Evolutionary conservation across 1,139 yeast species (phyloP), one percentile per base, ranked within the genome.

Genomic region (Nakaseomyces delphensis): DNA sequence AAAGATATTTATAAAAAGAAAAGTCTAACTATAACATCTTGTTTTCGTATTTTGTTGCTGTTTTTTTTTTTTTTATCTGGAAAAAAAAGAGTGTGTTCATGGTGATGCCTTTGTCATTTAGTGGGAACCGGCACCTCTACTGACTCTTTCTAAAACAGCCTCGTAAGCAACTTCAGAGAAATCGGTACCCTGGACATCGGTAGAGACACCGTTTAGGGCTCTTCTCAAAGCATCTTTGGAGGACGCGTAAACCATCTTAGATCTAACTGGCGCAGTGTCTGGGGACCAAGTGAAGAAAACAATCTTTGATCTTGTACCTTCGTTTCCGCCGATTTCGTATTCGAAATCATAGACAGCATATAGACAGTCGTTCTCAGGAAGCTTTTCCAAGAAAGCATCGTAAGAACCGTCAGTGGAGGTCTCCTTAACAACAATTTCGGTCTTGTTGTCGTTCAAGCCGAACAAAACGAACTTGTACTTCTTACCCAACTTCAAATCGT

Each of bases 171-270:
- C 96, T 73, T 91, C 99, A 50, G 94, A 81, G 68, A 81, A 89
- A 67, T 93, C 98, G 46, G 98, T 91, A 63, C 97, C 98, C 74
- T 93, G 98, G 60, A 91, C 74, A 62, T 91, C 98, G 55, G 95
- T 68, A 45, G 96, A 73, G 55, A 93, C 79, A 67, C 99, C 99
- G 65, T 84, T 89, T 63, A 91, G 76, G 39, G 98, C 91, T 70
- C 95, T 86, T 76, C 97, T 91, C 63, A 91, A 77, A 43, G 97
- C 95, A 60, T 91, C 98, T 72, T 87, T 89, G 50, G 97, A 89
- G 9, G 96, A 79, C 41, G 99, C 97, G 72, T 87, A 89, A 49
- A 89, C 84, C 98, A 91, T 93, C 82, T 91, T 91, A 58, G 93
- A 53, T 71, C 87, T 83, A 59, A 93, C 79, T 49, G 94, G 86